Evolutionary conservation across 257 asterid genomes (phyloP), one percentile per base, ranked within the genome.

Genomic region (Gynochthodes officinalis): DNA sequence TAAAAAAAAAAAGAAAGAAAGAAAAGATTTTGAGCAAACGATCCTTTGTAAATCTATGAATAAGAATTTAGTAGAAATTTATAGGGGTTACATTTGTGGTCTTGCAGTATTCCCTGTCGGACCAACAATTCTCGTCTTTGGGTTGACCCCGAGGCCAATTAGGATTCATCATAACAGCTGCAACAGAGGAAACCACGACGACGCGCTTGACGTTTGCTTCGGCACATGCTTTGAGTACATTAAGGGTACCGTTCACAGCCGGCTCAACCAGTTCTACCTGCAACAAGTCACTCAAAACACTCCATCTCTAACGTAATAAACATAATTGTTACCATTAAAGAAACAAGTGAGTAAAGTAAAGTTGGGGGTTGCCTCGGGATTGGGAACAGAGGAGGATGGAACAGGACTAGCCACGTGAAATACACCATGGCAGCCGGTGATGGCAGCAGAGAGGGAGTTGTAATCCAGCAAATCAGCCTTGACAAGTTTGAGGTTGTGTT

Each of bases 391-490:
- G 67, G 72, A 5, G 0, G 84, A n/a, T 68, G 97, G 98, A 66
- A 88, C 95, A 0, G 96, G 97, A 76, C 86, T 4, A 63, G 97
- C 98, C 35, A 90, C 89, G 59, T 93, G 98, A 80, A 93, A 90
- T 5, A 90, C 96, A 10, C 96, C 98, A 19, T 27, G 53, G 72
- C 97, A 90, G 19, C 97, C 98, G 67, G 66, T 66, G 43, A 90
- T 77, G 44, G 98, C 95, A 23, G 84, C 84, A 62, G 33, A 82
- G 71, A 92, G 75, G 43, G 98, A 86, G 80, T 79, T 70, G 59
- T 76, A 85, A 83, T 92, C 95, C 32, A 90, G 86, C 72, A 93
- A 82, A 60, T 90, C 96, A 25, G 93, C 97, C 86, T 84, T 83
- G 48, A 86, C 77, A 23, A 92, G 75, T 76, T 80, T 80, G 55